A percentile compares a stretch with the other conserved stretches of the same genome.
These are phyloP conservation scores for Angophora floribunda DNA, from an alignment of 345 rosid genomes.

Conservation along the genomic window DNA sequence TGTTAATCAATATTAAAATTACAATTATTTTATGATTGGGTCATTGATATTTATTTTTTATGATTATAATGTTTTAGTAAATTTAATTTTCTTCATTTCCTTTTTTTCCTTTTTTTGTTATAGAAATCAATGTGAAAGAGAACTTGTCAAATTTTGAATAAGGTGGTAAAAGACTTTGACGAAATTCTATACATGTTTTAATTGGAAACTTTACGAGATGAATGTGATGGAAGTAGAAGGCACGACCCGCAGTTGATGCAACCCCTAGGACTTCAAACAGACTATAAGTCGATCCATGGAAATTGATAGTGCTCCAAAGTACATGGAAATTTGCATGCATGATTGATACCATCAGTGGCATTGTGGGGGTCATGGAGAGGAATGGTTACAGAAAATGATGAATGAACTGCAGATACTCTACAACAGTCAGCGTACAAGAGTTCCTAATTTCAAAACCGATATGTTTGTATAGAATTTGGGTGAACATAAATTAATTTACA, in stretches of 20 bases:
- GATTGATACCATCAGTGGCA: too few species aligned
- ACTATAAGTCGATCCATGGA: too few species aligned
- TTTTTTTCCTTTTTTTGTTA: neutral
- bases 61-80: neutral
- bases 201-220: neutral
- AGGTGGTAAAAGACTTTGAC: neutral
- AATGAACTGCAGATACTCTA: too few species aligned
- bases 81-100: neutral
- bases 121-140: neutral
- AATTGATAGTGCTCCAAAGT: too few species aligned
- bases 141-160: neutral
- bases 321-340: too few species aligned
- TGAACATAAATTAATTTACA: too few species aligned
- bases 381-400: too few species aligned
- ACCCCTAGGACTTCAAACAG: neutral
- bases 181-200: neutral
- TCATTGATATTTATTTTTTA: neutral
- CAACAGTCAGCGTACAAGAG: too few species aligned
- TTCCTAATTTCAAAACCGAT: too few species aligned
- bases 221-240: neutral
- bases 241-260: neutral
- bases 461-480: too few species aligned
- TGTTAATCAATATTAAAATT: neutral
- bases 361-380: too few species aligned
- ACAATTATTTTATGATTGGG: neutral